phyloP scores from a whole-genome alignment of 805 yeast species.

The Cyberlindnera nakhonratchasimensis region DNA sequence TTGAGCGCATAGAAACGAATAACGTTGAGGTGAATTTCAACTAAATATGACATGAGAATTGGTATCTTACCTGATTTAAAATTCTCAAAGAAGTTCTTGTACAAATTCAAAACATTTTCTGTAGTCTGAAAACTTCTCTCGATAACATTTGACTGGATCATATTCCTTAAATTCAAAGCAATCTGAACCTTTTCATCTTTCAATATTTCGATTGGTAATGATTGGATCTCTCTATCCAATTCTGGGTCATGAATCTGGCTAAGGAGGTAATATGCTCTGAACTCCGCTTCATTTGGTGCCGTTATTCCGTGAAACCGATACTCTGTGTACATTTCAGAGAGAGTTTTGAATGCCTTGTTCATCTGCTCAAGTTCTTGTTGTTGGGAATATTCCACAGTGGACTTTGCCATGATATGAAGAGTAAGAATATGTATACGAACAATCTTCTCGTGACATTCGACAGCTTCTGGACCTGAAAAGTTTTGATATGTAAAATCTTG shows the following conservation, averaged over 20 bases:
- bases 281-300: conserved; percentile 87
- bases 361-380: conserved; percentile 96
- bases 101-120: conserved; percentile 60
- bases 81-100: conserved; percentile 58
- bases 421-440: conserved; percentile 83
- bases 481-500: conserved; percentile 97
- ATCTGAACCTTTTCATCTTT: conserved; percentile 56
- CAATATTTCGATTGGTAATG: conserved; percentile 56
- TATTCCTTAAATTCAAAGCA: conserved; percentile 66
- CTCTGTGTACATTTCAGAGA: conserved; percentile 83
- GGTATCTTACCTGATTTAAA: conserved; percentile 53
- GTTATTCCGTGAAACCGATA: conserved; percentile 63
- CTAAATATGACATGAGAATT: conserved; percentile 63
- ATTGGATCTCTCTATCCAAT: conserved; percentile 69
- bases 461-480: conserved; percentile 88
- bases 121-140: conserved; percentile 51
- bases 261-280: conserved; percentile 80
- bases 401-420: conserved; percentile 81
- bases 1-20: conserved; percentile 70
- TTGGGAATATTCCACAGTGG: conserved; percentile 70
- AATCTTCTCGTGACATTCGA: conserved; percentile 87
- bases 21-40: conserved; percentile 79
- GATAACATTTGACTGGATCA: conserved; percentile 55
- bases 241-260: conserved; percentile 84
- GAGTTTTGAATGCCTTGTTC: conserved; percentile 84